Evolutionary conservation across 768 basidiomycete genomes (phyloP).

Genomic region (Termitomyces sp.): DNA sequence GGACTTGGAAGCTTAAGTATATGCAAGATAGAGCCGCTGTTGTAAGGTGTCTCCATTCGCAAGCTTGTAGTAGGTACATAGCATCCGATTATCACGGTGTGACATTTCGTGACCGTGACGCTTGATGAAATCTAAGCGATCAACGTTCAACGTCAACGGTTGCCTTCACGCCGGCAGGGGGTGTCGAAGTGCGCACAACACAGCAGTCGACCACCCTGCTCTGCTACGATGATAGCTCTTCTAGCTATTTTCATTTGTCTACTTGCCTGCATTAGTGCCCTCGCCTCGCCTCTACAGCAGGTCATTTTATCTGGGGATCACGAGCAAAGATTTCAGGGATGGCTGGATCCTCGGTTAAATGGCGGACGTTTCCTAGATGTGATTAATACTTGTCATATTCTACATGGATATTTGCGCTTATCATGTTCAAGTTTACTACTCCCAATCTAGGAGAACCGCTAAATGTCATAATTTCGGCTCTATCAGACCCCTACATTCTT

Average conservation of each 20-base stretch:
- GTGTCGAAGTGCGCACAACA: neutral
- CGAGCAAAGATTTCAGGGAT: conserved; percentile 24
- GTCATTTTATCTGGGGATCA: conserved; percentile 1
- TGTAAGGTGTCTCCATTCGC: too few relatives aligned
- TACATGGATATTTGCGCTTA: neutral
- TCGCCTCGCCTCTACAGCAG: conserved; percentile 12
- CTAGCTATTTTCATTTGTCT: conserved; percentile 3
- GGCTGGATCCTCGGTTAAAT: conserved; percentile 66
- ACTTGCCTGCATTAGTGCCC: neutral
- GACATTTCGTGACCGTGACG: too few relatives aligned
- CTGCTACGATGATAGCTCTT: neutral
- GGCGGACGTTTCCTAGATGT: conserved; percentile 81
- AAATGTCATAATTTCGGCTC: conserved; percentile 78
- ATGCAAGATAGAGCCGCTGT: too few relatives aligned
- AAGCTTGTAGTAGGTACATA: too few relatives aligned
- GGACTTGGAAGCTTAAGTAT: too few relatives aligned
- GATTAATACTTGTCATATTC: conserved; percentile 18
- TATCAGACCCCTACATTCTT: conserved; percentile 77
- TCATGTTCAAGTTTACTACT: conserved; percentile 53
- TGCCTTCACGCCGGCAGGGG: too few relatives aligned
- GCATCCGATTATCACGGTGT: too few relatives aligned
- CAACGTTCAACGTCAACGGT: too few relatives aligned
- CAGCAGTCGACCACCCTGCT: neutral
- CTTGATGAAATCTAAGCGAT: neutral
- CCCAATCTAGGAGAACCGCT: conserved; percentile 72